Percentiles rank a stretch among this genome's conserved stretches.
phyloP scores from a whole-genome alignment of 331 rosid species.

The Rhamnella rubrinervis region DNA sequence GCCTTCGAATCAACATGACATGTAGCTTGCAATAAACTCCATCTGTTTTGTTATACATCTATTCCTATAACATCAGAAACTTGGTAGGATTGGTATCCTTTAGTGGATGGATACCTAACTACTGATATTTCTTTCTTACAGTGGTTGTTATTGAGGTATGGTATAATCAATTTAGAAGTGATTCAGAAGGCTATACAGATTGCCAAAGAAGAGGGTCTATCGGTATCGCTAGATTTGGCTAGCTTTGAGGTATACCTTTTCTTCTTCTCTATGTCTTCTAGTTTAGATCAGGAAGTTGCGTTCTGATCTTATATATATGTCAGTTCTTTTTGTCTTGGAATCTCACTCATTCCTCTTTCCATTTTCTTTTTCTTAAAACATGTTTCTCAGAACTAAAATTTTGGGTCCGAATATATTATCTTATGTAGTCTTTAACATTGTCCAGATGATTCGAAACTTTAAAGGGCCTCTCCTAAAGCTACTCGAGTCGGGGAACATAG shows the following conservation, averaged over 20 bases:
- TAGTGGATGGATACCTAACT: slow-evolving; percentile 21
- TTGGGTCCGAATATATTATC: slow-evolving; percentile 19
- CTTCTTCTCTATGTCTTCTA: background rate
- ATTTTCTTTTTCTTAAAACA: background rate
- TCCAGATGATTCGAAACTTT: slow-evolving; percentile 84
- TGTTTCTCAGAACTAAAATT: slow-evolving; percentile 9
- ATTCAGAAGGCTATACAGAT: slow-evolving; percentile 74
- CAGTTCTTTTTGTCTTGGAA: background rate
- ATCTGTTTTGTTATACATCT: background rate
- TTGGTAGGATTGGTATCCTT: background rate
- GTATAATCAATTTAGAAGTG: slow-evolving; percentile 68
- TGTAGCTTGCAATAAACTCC: background rate
- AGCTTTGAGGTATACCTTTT: slow-evolving; percentile 84
- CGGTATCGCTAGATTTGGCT: slow-evolving; percentile 92
- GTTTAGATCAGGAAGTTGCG: slow-evolving; percentile 1
- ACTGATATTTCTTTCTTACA: slow-evolving; percentile 40
- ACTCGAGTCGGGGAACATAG: slow-evolving; percentile 67
- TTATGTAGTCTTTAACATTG: slow-evolving; percentile 34
- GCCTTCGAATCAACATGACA: background rate
- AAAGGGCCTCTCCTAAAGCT: slow-evolving; percentile 62
- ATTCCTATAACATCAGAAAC: background rate
- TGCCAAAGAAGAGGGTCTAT: slow-evolving; percentile 86
- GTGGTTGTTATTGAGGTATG: slow-evolving; percentile 91
- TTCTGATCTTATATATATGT: background rate
- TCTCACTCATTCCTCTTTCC: background rate